phyloP scores from a whole-genome alignment of 225 moss, liverwort and hornwort species.

The Pseudisothecium myosuroides region DNA sequence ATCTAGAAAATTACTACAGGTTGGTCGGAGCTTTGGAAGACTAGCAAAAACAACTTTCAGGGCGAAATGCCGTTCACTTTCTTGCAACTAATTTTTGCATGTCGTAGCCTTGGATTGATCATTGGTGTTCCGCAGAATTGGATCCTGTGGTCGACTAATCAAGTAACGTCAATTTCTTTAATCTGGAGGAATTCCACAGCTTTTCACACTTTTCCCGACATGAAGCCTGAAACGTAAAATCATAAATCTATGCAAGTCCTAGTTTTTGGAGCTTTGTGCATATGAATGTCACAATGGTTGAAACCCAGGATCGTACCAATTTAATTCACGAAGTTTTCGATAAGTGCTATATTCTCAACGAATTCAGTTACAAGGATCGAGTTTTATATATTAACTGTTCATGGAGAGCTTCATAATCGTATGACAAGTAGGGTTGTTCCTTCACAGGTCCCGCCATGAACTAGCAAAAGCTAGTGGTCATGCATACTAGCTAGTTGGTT shows the following conservation, averaged over 20 bases:
- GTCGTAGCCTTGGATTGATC: neutral
- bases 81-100: neutral
- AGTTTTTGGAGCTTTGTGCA: too few relatives aligned
- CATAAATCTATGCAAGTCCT: neutral
- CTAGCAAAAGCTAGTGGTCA: neutral
- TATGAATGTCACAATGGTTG: neutral
- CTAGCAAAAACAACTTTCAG: neutral
- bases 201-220: neutral
- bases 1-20: neutral
- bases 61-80: neutral
- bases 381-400: neutral
- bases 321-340: too few relatives aligned
- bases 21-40: neutral
- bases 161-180: neutral
- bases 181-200: neutral
- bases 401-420: neutral
- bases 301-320: neutral
- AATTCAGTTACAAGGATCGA: neutral
- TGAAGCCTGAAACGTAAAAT: neutral
- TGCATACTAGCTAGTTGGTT: neutral
- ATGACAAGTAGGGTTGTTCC: neutral
- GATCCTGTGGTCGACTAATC: neutral
- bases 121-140: neutral
- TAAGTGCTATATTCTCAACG: too few relatives aligned
- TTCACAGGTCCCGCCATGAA: neutral